Evolutionary conservation across 1,284 basidiomycete species (phyloP), one percentile per base, ranked within the genome.

Genomic region (Papiliotrema nemorosa): DNA sequence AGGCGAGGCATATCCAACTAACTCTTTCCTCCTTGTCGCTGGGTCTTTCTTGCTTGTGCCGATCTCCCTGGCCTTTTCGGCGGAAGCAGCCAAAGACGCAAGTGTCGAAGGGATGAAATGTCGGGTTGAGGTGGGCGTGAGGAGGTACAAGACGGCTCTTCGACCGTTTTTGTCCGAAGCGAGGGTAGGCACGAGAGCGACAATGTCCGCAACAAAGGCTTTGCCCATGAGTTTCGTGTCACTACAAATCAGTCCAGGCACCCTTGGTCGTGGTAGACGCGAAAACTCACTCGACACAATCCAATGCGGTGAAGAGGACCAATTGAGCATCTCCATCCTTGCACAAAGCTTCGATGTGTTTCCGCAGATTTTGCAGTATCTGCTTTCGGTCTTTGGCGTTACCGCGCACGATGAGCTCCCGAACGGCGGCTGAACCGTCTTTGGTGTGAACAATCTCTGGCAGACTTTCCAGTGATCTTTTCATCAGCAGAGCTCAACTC

Each of bases 371-470:
- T 76, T 91, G 91, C 46, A 92, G 78, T 45, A 91, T 88, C 57
- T 85, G 83, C 79, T 93, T 94, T 49, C 90, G 81, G 71, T 94
- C 90, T 85, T 92, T 93, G 2, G 90, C 88, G 6, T 79, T 82
- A 5, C 88, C 88, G 48, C 81, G 79, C 0, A 84, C 88, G 33
- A 92, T 79, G 66, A 93, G 86, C 58, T 89, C 85, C 37, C 90
- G 82, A 2, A 87, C 88, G 21, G 81, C 83, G n/a, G 87, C 82
- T 49, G 87, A 88, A 13, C 90, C 90, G 65, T 93, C 88, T 66
- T 84, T 88, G 24, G 90, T 93, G 66, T 94, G 90, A 0, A 91
- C 88, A 79, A 92, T 88, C 64, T 93, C 90, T 1, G 89, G 85
- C 7, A 92, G 76, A 18, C 84, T 79, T 49, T 93, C 90, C 61